Base-by-base conservation (phyloP, 495 filamentous ascomycete genomes). In the Jackrogersella multiformis region DNA sequence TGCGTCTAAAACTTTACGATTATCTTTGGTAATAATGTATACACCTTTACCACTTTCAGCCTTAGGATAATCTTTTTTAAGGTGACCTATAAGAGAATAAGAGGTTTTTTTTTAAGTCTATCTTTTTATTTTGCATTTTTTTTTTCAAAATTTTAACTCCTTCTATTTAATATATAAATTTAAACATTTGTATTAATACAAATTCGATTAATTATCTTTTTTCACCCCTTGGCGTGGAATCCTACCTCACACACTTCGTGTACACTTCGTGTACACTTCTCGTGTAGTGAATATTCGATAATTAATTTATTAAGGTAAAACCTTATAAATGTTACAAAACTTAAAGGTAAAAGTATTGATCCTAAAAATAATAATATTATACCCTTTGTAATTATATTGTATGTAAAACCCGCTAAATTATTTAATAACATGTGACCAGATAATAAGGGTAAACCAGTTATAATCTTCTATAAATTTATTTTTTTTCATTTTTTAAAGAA, bases 341-440 rank as follows among this genome's bases (percentile, higher is more conserved):
- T n/a, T n/a, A 57, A 57, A 8, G 39, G 34, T 23, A 57, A n/a
- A 35, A 23, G 39, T 23, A 45, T 46, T 12, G 45, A 39, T 21
- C 38, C 54, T 1, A 57, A 57, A 57, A 56, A 42, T 45, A 45
- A 57, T 18, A 56, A 56, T 21, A 56, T 41, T 56, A 56, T 82
- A 51, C 46, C 46, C 1, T 4, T 16, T 16, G 46, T 51, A 24
- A 51, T 51, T 16, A 51, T 51, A 51, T 51, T 51, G 46, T 51
- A 51, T 51, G 46, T 51, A 15, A 51, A 51, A 51, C 46, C 46
- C 12, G 46, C 46, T 34, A 51, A 51, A 2, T 32, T 51, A 34
- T 51, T 51, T 51, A 51, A 51, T 32, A 51, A 32, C 46, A 51
- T 32, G 9, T 32, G 28, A 32, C 28, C 28, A 4, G 28, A 32